These are phyloP conservation scores for Flaveria robusta DNA, from an alignment of 129 eudicot genomes.

Conservation along the genomic window DNA sequence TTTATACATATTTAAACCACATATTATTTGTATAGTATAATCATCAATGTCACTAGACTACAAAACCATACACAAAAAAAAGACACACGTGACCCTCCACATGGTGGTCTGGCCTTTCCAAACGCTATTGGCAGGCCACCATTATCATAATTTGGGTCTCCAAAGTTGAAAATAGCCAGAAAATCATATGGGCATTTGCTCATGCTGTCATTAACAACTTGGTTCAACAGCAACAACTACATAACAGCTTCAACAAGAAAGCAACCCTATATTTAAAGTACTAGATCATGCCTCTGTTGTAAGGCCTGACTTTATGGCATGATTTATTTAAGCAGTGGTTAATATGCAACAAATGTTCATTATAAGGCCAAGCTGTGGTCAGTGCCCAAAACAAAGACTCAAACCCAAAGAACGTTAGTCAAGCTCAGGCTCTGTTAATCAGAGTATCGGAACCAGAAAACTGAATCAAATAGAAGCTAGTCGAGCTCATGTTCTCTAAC, in stretches of 20 bases:
- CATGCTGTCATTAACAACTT: slow-evolving; percentile 14
- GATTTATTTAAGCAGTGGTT: too few relatives aligned
- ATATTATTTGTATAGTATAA: too few relatives aligned
- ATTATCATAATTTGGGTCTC: slow-evolving; percentile 93
- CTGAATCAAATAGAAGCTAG: background rate
- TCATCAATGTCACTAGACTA: too few relatives aligned
- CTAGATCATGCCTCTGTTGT: too few relatives aligned
- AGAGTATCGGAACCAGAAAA: background rate
- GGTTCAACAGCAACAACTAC: slow-evolving; percentile 18
- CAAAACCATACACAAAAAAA: slow-evolving; percentile 33
- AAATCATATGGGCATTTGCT: slow-evolving; percentile 44
- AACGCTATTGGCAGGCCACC: slow-evolving; percentile 90
- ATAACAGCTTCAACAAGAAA: too few relatives aligned
- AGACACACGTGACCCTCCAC: slow-evolving; percentile 78
- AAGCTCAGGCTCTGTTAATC: background rate
- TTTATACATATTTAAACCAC: too few relatives aligned
- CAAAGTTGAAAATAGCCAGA: slow-evolving; percentile 85
- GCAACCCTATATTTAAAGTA: too few relatives aligned
- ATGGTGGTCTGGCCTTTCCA: slow-evolving; percentile 72
- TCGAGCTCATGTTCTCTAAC: background rate
- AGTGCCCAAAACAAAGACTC: background rate
- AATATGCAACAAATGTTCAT: too few relatives aligned
- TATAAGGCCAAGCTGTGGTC: background rate
- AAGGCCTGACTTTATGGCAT: too few relatives aligned
- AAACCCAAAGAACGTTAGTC: background rate